Evolutionary conservation across 1,139 yeast species (phyloP).

Genomic region (Arxiozyma telluris): DNA sequence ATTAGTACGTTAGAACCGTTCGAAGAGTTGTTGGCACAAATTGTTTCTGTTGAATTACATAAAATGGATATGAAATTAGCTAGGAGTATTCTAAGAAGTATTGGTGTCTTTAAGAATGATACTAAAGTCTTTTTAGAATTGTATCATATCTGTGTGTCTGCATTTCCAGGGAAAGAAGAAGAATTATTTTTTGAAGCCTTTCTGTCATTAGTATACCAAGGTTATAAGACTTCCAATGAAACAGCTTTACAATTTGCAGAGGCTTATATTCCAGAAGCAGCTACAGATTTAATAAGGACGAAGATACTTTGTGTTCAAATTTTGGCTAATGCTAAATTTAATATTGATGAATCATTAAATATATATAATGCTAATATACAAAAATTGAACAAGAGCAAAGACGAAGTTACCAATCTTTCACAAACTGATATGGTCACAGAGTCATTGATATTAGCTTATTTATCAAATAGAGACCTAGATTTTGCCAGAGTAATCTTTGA

Average conservation of each 20-base stretch:
- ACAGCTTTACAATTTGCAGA: constrained; percentile 39
- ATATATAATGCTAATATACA: constrained; percentile 45
- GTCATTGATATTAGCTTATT: constrained; percentile 41
- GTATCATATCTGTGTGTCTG: constrained; percentile 41
- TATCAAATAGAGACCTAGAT: constrained; percentile 48
- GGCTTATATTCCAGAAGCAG: constrained; percentile 32
- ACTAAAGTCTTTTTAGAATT: constrained; percentile 36
- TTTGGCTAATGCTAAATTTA: constrained; percentile 40
- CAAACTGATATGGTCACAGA: constrained; percentile 45
- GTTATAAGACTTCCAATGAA: constrained; percentile 33
- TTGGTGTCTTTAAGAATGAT: constrained; percentile 36
- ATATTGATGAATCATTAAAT: constrained; percentile 39
- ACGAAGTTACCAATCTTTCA: constrained; percentile 33
- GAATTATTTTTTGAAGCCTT: constrained; percentile 32
- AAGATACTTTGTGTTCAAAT: constrained; percentile 37
- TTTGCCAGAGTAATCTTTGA: constrained; percentile 55
- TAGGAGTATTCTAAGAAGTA: constrained; percentile 28
- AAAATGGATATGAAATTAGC: constrained; percentile 12
- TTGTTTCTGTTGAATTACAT: constrained; percentile 10
- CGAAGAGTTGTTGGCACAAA: constrained; percentile 9
- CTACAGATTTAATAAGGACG: constrained; percentile 24
- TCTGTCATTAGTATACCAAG: constrained; percentile 36
- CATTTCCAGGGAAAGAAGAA: constrained; percentile 34
- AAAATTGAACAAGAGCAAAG: constrained; percentile 26
- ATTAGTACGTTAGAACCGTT: constrained; percentile 3